Percentiles rank a stretch among this genome's conserved stretches.
Conservation (phyloP, 2,329 filamentous ascomycete genomes). For the Colletotrichum gloeosporioides region DNA sequence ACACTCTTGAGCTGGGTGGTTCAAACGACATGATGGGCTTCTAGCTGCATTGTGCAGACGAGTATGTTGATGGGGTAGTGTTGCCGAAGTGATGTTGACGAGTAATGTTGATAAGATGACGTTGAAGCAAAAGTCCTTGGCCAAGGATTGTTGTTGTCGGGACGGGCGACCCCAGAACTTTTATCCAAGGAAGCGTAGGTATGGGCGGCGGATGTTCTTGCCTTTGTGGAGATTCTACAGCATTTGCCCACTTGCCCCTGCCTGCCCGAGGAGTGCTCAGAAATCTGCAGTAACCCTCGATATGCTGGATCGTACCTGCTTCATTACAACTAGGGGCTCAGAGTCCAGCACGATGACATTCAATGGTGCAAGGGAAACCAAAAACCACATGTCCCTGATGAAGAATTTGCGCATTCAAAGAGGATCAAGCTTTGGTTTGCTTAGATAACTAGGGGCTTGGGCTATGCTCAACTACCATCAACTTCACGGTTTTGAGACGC, state of each 20-base stretch:
- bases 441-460: background rate
- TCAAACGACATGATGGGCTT: background rate
- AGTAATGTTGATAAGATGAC: background rate
- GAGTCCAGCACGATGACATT: background rate
- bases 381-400: background rate
- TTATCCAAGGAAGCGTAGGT: background rate
- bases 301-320: background rate
- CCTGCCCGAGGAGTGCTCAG: background rate
- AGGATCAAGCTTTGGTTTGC: background rate
- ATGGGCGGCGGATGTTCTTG: background rate
- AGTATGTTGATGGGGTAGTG: background rate
- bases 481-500: background rate
- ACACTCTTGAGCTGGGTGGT: background rate
- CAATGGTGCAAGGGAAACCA: background rate
- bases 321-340: background rate
- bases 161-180: background rate
- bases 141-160: background rate
- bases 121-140: background rate
- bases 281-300: background rate
- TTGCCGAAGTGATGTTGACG: background rate
- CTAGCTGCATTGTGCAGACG: background rate
- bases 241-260: background rate
- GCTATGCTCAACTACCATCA: background rate
- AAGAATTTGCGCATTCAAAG: background rate
- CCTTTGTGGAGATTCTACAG: background rate